Percentiles rank a stretch among this genome's conserved stretches.
Evolutionary conservation across 108 stramenopile species (phyloP).

Genomic region (Cyclotella kingstonii): DNA sequence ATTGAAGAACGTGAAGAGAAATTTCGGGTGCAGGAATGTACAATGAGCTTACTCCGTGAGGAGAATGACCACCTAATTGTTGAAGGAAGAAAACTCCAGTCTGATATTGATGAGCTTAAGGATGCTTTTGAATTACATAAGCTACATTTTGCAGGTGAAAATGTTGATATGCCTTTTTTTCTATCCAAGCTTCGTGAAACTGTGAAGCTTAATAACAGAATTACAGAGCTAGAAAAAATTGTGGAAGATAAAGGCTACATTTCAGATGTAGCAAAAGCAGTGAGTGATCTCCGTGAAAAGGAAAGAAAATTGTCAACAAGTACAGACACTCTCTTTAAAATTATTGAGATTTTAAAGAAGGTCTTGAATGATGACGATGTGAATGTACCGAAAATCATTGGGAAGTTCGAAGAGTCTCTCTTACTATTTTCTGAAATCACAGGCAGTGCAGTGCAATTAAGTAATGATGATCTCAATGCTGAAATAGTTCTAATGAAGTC

Average conservation of each 20-base stretch:
- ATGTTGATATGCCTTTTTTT: constrained; percentile 19
- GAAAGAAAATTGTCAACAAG: background rate
- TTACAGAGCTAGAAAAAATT: constrained; percentile 8
- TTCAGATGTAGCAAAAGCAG: constrained; percentile 1
- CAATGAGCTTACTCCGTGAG: constrained; percentile 10
- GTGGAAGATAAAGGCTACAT: constrained; percentile 12
- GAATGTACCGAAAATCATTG: constrained; percentile 14
- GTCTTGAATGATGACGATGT: constrained; percentile 11
- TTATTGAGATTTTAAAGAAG: constrained; percentile 10
- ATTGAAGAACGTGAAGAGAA: constrained; percentile 19
- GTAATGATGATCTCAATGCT: background rate
- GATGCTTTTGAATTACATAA: constrained; percentile 1
- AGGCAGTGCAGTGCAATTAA: background rate
- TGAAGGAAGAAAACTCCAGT: constrained; percentile 7
- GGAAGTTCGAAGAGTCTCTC: constrained; percentile 14
- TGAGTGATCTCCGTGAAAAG: constrained; percentile 6
- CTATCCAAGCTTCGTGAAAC: constrained; percentile 17
- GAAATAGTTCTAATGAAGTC: background rate
- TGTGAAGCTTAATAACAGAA: constrained; percentile 16
- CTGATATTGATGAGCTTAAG: constrained; percentile 20
- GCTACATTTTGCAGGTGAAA: constrained; percentile 18
- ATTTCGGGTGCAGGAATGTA: constrained; percentile 9
- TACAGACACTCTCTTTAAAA: constrained; percentile 4
- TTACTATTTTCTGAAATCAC: constrained; percentile 9
- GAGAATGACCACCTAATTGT: constrained; percentile 10